Base-by-base conservation (phyloP, 116 monocot species). In the Cymodocea nodosa region DNA sequence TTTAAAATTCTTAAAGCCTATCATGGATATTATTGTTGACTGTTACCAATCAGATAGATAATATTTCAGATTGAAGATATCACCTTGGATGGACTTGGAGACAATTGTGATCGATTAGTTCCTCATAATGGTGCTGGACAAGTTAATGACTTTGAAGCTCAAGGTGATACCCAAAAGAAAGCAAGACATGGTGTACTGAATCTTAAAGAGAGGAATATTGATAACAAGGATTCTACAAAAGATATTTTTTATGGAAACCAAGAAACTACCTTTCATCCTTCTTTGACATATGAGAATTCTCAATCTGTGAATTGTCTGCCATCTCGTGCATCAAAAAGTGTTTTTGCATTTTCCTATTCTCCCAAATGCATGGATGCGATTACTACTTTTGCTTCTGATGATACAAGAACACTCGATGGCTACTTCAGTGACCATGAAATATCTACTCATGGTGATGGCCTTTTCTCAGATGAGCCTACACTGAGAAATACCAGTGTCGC, bases 31-130 rank as follows among this genome's bases (percentile, higher is more conserved):
- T 44, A 10, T 44, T 30, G 30, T 44, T 44, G 44, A 44, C 12
- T 44, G 44, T 10, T 44, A 44, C 44, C 12, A 44, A 44, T 44
- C 44, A 44, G 44, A 8, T 44, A 44, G 44, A 57, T 57, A 62
- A 64, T 30, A 51, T 18, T 67, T 23, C 67, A 85, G 81, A 60
- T 76, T 74, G 78, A 73, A 54, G 70, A 81, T 76, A 68, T 67
- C 40, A 30, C 66, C 23, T 81, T 75, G 69, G 71, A 76, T 62
- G 63, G 69, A 20, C 56, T 76, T 74, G 69, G 62, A 65, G 51
- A 52, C 23, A 63, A 63, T 70, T 53, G 55, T 75, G 75, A 81
- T 60, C 59, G 65, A 55, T 68, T 72, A 69, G 84, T 81, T 17
- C 81, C 75, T 53, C 57, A 22, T 54, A 57, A 3, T 55, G 60